phyloP scores from a whole-genome alignment of 2,329 filamentous ascomycete species.

The Karstenula rhodostoma region DNA sequence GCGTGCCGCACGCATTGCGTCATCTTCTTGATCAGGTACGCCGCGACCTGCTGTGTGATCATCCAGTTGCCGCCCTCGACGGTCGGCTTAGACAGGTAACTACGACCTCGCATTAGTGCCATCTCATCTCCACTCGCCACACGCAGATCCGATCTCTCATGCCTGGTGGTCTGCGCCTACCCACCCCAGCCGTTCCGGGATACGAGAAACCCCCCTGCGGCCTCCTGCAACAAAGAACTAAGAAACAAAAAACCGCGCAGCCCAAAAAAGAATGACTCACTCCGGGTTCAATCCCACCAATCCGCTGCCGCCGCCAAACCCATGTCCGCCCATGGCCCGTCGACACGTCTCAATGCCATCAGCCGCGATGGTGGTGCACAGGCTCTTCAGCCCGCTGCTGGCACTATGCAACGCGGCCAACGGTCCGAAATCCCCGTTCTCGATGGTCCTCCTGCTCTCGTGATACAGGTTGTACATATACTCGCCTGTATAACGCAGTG shows the following conservation, averaged over 20 bases:
- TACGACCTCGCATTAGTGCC: constrained; percentile 8
- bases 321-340: constrained; percentile 62
- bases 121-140: not conserved
- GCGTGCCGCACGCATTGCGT: constrained; percentile 48
- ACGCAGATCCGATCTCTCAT: not conserved
- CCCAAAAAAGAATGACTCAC: constrained; percentile 17
- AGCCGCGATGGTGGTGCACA: constrained; percentile 62
- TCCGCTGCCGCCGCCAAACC: constrained; percentile 62
- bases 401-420: constrained; percentile 62
- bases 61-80: constrained; percentile 67
- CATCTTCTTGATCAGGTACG: constrained; percentile 63
- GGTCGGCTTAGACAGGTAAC: constrained; percentile 61
- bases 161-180: not conserved
- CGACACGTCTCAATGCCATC: constrained; percentile 64
- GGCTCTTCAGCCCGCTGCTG: constrained; percentile 62
- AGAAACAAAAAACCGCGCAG: not conserved
- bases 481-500: constrained; percentile 57
- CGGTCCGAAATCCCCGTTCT: constrained; percentile 59
- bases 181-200: not conserved
- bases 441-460: constrained; percentile 56
- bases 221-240: not conserved
- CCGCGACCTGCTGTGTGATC: constrained; percentile 63
- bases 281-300: constrained; percentile 61
- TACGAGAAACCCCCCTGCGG: constrained; percentile 1
- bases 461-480: constrained; percentile 62